Base-by-base conservation (phyloP, 345 rosid species). In the Aquilaria sinensis region DNA sequence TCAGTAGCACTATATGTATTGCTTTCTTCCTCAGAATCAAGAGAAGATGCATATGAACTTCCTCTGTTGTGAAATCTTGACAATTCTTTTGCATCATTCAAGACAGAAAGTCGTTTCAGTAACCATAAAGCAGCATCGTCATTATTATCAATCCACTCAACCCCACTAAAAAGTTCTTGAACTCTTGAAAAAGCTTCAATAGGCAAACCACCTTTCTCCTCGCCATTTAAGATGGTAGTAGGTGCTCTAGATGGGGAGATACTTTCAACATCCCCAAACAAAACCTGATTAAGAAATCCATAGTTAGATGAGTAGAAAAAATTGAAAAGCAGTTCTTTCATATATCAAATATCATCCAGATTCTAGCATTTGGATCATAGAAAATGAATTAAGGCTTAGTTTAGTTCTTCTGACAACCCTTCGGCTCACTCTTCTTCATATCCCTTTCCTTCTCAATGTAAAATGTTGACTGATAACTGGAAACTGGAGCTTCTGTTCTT, bases 151-250 rank as follows among this genome's bases (percentile, higher is more conserved):
- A 80, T 86, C 95, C 90, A 94, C 58, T 94, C 95, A 74, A 75
- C 79, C 53, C 90, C 95, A 67, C 78, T 90, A 68, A 94, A 94
- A 75, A 94, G 95, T 72, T 94, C 97, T 80, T 90, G 97, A 72
- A 94, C 97, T 71, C 83, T 82, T 53, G 97, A 94, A 80, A 94
- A 94, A 32, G 97, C 99, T 83, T 94, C 99, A 67, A 94, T 83
- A 47, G 99, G 99, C 74, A 94, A 75, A 71, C 99, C 99, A 62
- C 97, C 95, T 75, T 88, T 90, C 78, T 85, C 97, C 78, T 94
- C 97, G 31, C 96, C 96, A 78, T 83, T 88, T 72, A 90, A 73
- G 58, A 88, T 74, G 63, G 87, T 64, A 31, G 78, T 81, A 51
- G 88, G 90, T 65, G 77, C 90, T 69, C 77, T 83, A 52, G 77